These are phyloP conservation scores for Metarhizium guizhouense DNA, from an alignment of 2,329 filamentous ascomycete species.

Conservation along the genomic window DNA sequence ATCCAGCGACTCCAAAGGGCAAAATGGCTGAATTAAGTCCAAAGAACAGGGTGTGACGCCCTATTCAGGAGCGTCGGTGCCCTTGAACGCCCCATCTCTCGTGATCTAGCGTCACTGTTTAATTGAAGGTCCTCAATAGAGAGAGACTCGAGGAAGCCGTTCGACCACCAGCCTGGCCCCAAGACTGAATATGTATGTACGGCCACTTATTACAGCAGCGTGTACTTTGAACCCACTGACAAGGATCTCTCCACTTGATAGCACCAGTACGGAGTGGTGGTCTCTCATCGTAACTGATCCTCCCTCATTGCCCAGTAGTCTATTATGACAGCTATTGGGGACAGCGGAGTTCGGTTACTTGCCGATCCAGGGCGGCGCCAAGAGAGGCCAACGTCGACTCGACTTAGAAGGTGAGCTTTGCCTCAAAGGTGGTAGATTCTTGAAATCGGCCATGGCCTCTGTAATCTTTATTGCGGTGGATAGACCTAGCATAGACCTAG, in stretches of 20 bases:
- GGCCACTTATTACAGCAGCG: no score
- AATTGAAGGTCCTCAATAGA: constrained; percentile 1
- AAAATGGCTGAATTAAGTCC: not conserved
- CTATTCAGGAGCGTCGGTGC: not conserved
- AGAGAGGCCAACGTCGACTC: not conserved
- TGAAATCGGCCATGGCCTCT: no score
- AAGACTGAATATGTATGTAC: not conserved
- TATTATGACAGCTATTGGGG: not conserved
- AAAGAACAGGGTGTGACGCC: not conserved
- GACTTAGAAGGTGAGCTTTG: not conserved
- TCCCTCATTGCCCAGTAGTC: not conserved
- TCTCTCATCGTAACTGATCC: not conserved
- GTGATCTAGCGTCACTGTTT: constrained; percentile 1
- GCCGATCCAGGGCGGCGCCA: not conserved
- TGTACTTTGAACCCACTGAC: not conserved
- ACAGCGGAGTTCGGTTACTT: not conserved
- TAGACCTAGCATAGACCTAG: no score
- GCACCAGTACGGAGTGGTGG: not conserved
- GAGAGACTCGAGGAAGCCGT: not conserved
- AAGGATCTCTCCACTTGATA: not conserved
- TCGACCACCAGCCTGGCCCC: not conserved
- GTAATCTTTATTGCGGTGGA: no score
- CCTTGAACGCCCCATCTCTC: not conserved
- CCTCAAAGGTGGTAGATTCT: not conserved
- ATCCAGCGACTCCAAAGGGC: not conserved